These are phyloP conservation scores for Gilbertella persicaria DNA, from an alignment of 371 early-diverging fungal genomes.

Conservation along the genomic window DNA sequence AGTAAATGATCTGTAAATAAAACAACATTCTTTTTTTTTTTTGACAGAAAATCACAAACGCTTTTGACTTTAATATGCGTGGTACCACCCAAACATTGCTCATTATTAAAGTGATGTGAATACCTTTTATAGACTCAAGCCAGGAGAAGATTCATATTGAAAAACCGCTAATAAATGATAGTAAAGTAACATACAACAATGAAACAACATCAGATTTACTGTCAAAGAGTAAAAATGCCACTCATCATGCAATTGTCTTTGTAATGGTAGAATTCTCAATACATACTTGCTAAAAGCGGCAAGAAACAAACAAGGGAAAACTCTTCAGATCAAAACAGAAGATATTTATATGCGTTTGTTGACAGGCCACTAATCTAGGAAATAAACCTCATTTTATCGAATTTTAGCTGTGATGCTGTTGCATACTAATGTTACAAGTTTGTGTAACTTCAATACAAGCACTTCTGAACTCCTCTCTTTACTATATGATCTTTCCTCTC, in stretches of 20 bases:
- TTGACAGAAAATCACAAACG: not conserved
- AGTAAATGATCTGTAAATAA: too few species aligned
- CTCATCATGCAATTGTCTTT: too few species aligned
- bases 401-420: not conserved
- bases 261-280: not conserved
- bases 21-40: not conserved
- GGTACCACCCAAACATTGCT: not conserved
- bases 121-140: not conserved
- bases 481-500: constrained; percentile 5
- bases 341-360: not conserved
- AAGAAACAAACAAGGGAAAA: not conserved
- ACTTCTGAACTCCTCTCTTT: constrained; percentile 1
- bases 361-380: constrained; percentile 12
- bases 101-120: not conserved
- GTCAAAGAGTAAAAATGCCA: not conserved
- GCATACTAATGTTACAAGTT: constrained; percentile 17
- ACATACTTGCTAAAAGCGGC: not conserved
- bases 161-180: not conserved
- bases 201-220: not conserved
- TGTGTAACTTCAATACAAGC: constrained; percentile 10
- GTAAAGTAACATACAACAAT: not conserved
- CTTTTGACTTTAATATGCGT: not conserved
- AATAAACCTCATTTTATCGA: constrained; percentile 6
- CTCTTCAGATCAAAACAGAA: not conserved
- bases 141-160: not conserved